These are phyloP conservation scores for Domatiomyces globalis DNA, from an alignment of 2,329 filamentous ascomycete species.

Conservation along the genomic window DNA sequence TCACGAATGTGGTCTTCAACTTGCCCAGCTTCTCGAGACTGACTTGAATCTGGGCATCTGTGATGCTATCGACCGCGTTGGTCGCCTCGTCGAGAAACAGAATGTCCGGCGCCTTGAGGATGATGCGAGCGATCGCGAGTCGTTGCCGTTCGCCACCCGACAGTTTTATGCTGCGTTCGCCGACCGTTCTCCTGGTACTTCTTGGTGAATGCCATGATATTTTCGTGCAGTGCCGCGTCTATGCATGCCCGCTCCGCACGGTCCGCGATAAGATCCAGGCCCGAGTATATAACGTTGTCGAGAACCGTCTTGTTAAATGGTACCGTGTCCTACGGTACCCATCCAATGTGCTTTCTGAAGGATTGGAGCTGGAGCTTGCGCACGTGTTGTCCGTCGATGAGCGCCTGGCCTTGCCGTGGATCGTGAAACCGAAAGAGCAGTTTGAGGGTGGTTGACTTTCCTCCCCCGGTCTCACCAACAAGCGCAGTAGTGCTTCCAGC, in stretches of 20 bases:
- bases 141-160: constrained; percentile 40
- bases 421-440: constrained; percentile 43
- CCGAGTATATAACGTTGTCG: constrained; percentile 51
- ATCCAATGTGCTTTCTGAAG: constrained; percentile 44
- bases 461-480: constrained; percentile 44
- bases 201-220: constrained; percentile 45
- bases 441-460: constrained; percentile 44
- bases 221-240: constrained; percentile 50
- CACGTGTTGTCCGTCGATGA: constrained; percentile 43
- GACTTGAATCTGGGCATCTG: constrained; percentile 33
- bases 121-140: constrained; percentile 34
- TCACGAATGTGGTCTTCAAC: constrained; percentile 38
- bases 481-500: constrained; percentile 40
- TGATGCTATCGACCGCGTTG: constrained; percentile 35
- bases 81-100: constrained; percentile 39
- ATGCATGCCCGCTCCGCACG: constrained; percentile 48
- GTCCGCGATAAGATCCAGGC: constrained; percentile 45
- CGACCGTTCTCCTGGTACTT: constrained; percentile 35
- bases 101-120: constrained; percentile 32
- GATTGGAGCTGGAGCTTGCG: constrained; percentile 44
- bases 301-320: constrained; percentile 52
- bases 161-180: constrained; percentile 36
- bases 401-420: constrained; percentile 33
- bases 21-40: constrained; percentile 34
- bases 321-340: constrained; percentile 51